phyloP scores from a whole-genome alignment of 768 basidiomycete genomes.

The Rhodotorula kratochvilovae region DNA sequence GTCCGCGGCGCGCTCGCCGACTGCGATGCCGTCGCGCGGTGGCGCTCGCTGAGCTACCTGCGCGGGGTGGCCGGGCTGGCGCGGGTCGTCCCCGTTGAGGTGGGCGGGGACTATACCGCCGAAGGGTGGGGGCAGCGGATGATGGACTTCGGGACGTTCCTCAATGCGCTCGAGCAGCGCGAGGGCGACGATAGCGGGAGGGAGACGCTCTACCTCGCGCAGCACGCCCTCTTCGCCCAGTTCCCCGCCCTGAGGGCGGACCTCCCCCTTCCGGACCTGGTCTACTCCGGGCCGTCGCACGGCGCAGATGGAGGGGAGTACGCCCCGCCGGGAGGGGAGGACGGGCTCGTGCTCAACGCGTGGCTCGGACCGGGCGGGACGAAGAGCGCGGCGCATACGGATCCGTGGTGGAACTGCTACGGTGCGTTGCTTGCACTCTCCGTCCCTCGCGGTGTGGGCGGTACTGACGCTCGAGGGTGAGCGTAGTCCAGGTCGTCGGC shows the following conservation, averaged over 20 bases:
- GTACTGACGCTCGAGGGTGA: no score
- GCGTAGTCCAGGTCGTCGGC: conserved; percentile 80
- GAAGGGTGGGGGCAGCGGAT: conserved; percentile 76
- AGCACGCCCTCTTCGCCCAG: conserved; percentile 78
- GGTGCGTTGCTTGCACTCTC: conserved; percentile 54
- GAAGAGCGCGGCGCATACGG: conserved; percentile 84
- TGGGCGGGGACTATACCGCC: conserved; percentile 75
- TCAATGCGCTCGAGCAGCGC: conserved; percentile 50
- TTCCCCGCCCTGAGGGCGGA: conserved; percentile 74
- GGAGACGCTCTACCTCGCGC: conserved; percentile 69
- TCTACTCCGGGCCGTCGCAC: conserved; percentile 60
- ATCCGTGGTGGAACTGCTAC: conserved; percentile 89
- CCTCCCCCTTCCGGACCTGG: conserved; percentile 80
- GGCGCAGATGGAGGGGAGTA: conserved; percentile 53
- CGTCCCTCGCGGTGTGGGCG: no score
- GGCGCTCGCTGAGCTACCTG: conserved; percentile 69
- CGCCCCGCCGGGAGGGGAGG: conserved; percentile 61
- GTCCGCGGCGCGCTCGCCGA: conserved; percentile 56
- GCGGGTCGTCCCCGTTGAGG: conserved; percentile 81
- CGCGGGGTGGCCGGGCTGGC: conserved; percentile 67
- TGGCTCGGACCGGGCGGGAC: conserved; percentile 81
- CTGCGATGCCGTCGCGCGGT: conserved; percentile 83
- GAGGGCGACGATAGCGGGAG: no score
- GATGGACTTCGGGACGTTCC: conserved; percentile 71
- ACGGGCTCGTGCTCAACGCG: conserved; percentile 64